A percentile compares a stretch with the other conserved stretches of the same genome.
These are phyloP conservation scores for Colletotrichum tofieldiae DNA, from an alignment of 2,329 filamentous ascomycete species.

Conservation along the genomic window DNA sequence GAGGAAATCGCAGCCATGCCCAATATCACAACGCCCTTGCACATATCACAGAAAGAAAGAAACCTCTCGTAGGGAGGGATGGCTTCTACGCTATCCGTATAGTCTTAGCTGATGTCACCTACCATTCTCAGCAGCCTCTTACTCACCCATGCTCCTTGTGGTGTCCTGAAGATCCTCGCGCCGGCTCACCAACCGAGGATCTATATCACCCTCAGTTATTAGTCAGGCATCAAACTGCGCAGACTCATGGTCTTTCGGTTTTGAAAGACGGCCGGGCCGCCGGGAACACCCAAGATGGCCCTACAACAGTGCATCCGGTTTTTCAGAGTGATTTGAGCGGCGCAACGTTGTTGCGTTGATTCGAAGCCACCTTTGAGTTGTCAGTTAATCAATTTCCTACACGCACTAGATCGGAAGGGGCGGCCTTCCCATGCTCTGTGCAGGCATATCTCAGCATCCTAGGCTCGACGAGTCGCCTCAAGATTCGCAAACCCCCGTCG, in stretches of 20 bases:
- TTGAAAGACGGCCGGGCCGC: conserved; percentile 1
- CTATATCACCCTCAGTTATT: conserved; percentile 36
- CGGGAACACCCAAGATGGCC: conserved; percentile 8
- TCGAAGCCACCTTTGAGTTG: background rate
- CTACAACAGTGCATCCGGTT: conserved; percentile 10
- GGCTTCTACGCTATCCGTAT: conserved; percentile 13
- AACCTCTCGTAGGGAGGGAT: background rate
- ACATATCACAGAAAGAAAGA: conserved; percentile 12
- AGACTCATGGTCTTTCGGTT: conserved; percentile 18
- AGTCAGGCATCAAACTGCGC: conserved; percentile 28
- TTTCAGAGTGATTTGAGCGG: background rate
- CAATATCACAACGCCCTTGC: conserved; percentile 22
- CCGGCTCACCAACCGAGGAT: conserved; percentile 40
- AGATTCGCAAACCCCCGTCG: background rate
- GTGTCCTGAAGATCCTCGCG: conserved; percentile 29
- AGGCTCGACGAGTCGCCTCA: background rate
- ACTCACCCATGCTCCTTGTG: background rate
- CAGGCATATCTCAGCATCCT: conserved; percentile 20
- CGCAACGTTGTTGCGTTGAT: conserved; percentile 18
- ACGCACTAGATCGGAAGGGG: conserved; percentile 32
- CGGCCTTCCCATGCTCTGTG: background rate
- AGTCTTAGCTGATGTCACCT: conserved; percentile 34
- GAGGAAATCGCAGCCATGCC: conserved; percentile 10
- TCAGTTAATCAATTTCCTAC: conserved; percentile 34
- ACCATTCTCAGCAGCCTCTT: conserved; percentile 29